These are phyloP conservation scores for Exserohilum turcica DNA, from an alignment of 2,329 filamentous ascomycete genomes.

Conservation along the genomic window DNA sequence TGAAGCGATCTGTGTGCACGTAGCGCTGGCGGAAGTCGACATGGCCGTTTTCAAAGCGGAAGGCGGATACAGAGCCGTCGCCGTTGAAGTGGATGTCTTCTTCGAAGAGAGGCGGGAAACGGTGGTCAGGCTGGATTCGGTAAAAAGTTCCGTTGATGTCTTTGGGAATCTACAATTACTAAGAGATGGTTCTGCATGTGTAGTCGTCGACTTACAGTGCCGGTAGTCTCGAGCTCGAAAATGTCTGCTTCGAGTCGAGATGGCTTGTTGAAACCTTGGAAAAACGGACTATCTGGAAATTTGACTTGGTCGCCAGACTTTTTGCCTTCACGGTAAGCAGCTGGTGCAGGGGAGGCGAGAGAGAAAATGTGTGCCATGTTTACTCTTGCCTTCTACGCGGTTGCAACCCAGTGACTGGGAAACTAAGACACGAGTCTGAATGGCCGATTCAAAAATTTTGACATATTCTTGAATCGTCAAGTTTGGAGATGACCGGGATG, in stretches of 20 bases:
- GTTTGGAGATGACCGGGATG: background rate
- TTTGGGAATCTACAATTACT: constrained; percentile 13
- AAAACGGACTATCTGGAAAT: constrained; percentile 42
- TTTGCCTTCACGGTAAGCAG: constrained; percentile 34
- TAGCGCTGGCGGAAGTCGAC: constrained; percentile 40
- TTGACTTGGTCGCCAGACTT: constrained; percentile 36
- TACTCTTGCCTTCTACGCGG: background rate
- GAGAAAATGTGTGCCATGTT: constrained; percentile 45
- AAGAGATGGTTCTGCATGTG: no score
- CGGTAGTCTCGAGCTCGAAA: constrained; percentile 48
- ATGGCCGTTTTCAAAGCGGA: constrained; percentile 37
- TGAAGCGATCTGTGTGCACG: constrained; percentile 39
- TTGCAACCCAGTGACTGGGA: background rate
- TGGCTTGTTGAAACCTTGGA: constrained; percentile 50
- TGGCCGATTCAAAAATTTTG: no score
- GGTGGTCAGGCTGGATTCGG: constrained; percentile 32
- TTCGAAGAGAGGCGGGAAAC: constrained; percentile 20
- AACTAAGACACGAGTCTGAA: background rate
- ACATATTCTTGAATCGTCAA: constrained; percentile 12
- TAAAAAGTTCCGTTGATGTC: constrained; percentile 21
- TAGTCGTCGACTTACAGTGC: constrained; percentile 23
- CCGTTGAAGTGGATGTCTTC: constrained; percentile 27
- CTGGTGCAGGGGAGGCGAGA: constrained; percentile 30
- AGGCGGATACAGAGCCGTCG: constrained; percentile 40
- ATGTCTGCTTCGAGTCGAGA: constrained; percentile 50